phyloP scores from a whole-genome alignment of 2,329 filamentous ascomycete species.

The Xylaria multiplex region DNA sequence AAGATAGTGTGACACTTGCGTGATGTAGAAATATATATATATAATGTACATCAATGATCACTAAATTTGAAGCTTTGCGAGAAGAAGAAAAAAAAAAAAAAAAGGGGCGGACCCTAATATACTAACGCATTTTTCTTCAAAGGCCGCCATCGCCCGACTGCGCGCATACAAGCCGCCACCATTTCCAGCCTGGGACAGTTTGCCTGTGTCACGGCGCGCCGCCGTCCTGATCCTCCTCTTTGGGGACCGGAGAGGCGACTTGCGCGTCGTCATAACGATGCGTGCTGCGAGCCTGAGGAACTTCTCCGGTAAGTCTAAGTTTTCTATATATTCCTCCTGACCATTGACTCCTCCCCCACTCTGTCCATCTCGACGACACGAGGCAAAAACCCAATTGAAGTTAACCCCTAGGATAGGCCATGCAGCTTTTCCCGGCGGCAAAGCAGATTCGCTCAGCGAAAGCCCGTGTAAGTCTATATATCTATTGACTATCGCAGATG shows the following conservation, averaged over 20 bases:
- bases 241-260: conserved; percentile 81
- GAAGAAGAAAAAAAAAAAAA: too few species aligned
- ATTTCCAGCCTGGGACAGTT: conserved; percentile 69
- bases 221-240: conserved; percentile 90
- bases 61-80: not conserved
- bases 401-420: conserved; percentile 62
- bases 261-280: conserved; percentile 77
- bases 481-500: not conserved
- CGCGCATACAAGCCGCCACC: conserved; percentile 69
- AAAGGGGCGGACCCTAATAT: conserved; percentile 28
- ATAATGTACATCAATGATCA: not conserved
- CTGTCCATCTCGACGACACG: not conserved
- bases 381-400: not conserved
- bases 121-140: conserved; percentile 51
- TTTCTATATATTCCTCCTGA: not conserved
- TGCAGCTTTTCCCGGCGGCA: conserved; percentile 86
- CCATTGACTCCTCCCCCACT: not conserved
- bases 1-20: conserved; percentile 12
- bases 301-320: conserved; percentile 67
- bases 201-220: conserved; percentile 75
- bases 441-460: conserved; percentile 67
- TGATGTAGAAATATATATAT: not conserved
- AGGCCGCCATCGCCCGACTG: conserved; percentile 70
- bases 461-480: conserved; percentile 64
- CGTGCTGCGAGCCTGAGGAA: conserved; percentile 70